A percentile compares a stretch with the other conserved stretches of the same genome.
Evolutionary conservation across 2,329 filamentous ascomycete species (phyloP).

Genomic region (Cadophora sp.): DNA sequence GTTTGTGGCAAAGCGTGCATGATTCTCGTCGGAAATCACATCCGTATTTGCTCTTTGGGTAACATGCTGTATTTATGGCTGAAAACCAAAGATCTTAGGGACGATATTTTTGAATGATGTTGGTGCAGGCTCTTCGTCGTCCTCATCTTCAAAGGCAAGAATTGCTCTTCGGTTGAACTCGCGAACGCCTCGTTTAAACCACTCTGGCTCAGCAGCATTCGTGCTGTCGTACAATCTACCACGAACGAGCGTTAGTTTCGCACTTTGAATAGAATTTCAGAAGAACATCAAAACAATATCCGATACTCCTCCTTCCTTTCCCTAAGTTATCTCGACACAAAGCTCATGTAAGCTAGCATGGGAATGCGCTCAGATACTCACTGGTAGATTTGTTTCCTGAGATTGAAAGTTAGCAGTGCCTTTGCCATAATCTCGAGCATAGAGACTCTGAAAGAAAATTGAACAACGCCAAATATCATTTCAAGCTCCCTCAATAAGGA

Average conservation of each 20-base stretch:
- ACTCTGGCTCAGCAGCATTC: not conserved
- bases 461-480: not conserved
- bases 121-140: not conserved
- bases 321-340: too few species aligned
- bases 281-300: not conserved
- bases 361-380: slow-evolving; percentile 1
- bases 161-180: not conserved
- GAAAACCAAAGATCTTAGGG: slow-evolving; percentile 5
- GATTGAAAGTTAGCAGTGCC: not conserved
- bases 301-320: not conserved
- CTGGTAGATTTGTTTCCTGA: slow-evolving; percentile 25
- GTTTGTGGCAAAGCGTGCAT: not conserved
- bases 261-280: not conserved
- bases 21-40: not conserved
- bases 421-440: not conserved
- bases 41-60: not conserved
- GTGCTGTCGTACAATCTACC: not conserved
- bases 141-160: not conserved
- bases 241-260: not conserved
- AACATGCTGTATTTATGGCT: not conserved
- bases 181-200: not conserved
- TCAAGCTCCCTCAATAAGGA: too few species aligned
- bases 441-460: not conserved
- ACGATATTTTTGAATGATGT: not conserved
- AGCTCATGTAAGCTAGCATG: not conserved